Conservation (phyloP, 176 grass and related monocot genomes). For the Coix lacrymajobi region DNA sequence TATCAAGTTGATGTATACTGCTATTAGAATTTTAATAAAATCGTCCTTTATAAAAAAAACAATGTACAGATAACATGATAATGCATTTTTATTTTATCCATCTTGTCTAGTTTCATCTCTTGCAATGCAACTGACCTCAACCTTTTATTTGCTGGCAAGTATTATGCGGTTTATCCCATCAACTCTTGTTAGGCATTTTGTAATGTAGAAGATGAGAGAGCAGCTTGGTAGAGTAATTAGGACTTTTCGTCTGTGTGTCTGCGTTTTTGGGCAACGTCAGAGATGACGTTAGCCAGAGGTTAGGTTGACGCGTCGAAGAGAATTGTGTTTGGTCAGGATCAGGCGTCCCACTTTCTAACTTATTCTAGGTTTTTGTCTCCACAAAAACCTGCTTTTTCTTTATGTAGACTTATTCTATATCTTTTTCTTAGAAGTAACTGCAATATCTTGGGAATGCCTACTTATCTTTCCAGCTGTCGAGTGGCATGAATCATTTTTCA, state of each 20-base stretch:
- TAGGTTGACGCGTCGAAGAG: background rate
- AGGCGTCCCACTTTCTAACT: background rate
- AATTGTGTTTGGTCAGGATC: background rate
- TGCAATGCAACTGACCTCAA: background rate
- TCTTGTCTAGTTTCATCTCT: background rate
- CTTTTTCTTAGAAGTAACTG: slow-evolving; percentile 7
- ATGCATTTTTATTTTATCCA: background rate
- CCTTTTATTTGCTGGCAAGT: no score
- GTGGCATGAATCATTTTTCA: background rate
- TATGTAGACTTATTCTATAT: background rate
- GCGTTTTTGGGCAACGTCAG: background rate
- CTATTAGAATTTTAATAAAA: background rate
- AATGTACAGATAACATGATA: background rate
- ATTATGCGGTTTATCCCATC: background rate
- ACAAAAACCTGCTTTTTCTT: background rate
- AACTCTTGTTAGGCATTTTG: background rate
- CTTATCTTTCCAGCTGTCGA: background rate
- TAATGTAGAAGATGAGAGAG: background rate
- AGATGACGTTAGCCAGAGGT: background rate
- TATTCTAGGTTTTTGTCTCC: background rate
- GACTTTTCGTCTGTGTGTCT: background rate
- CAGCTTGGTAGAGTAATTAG: background rate
- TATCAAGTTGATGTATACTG: background rate
- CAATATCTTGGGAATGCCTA: background rate
- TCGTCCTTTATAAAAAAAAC: background rate